phyloP scores from a whole-genome alignment of 1,284 basidiomycete species.

The Papiliotrema fonsecae region DNA sequence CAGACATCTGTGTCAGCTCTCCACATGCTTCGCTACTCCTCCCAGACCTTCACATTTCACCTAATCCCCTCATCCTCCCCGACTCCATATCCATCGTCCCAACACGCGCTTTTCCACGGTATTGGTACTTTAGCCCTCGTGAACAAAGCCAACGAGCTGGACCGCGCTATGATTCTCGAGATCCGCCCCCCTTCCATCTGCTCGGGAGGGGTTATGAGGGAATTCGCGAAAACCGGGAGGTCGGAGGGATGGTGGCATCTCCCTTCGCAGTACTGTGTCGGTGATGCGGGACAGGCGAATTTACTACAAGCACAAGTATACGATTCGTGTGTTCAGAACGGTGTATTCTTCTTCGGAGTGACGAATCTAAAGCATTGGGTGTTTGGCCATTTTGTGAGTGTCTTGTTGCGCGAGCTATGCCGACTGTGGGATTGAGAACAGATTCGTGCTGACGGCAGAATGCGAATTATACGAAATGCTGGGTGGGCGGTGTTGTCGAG shows the following conservation, averaged over 20 bases:
- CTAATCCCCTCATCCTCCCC: constrained; percentile 28
- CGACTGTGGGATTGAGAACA: background rate
- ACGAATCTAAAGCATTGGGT: constrained; percentile 45
- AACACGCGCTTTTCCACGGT: constrained; percentile 31
- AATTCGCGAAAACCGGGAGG: constrained; percentile 25
- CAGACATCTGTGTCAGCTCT: constrained; percentile 35
- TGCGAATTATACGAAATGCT: constrained; percentile 26
- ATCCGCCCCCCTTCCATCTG: constrained; percentile 36
- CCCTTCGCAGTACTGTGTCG: constrained; percentile 22
- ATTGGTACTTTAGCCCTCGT: constrained; percentile 40
- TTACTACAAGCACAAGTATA: constrained; percentile 42
- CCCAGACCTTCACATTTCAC: constrained; percentile 31
- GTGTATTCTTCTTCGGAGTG: constrained; percentile 39
- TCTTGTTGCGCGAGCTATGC: no score
- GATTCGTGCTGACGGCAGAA: constrained; percentile 20
- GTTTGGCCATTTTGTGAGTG: constrained; percentile 45
- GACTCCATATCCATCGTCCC: background rate
- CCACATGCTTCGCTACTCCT: constrained; percentile 41
- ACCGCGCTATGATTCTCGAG: constrained; percentile 34
- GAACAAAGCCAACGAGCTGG: constrained; percentile 22
- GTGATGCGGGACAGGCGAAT: constrained; percentile 39
- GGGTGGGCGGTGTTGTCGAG: constrained; percentile 31
- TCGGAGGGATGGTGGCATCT: constrained; percentile 31
- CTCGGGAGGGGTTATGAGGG: constrained; percentile 26
- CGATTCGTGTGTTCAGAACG: constrained; percentile 40